phyloP scores from a whole-genome alignment of 352 stramenopile genomes.

The Phytophthora pisi region DNA sequence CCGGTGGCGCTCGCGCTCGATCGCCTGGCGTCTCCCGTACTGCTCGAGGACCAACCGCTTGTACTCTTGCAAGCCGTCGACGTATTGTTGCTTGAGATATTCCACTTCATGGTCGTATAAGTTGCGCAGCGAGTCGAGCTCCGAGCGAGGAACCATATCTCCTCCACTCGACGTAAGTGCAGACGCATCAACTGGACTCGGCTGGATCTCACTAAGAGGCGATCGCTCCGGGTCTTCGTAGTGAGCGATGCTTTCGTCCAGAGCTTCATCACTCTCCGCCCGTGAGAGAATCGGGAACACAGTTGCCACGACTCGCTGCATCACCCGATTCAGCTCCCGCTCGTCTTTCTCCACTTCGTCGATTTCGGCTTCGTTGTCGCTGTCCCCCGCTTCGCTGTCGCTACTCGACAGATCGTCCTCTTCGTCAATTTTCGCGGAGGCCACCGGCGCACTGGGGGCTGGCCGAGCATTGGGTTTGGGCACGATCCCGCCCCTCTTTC shows the following conservation, averaged over 20 bases:
- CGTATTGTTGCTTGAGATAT: constrained; percentile 64
- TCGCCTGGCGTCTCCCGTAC: constrained; percentile 60
- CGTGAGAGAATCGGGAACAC: constrained; percentile 47
- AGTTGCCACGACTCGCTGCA: constrained; percentile 56
- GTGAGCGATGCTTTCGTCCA: constrained; percentile 55
- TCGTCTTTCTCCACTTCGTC: constrained; percentile 54
- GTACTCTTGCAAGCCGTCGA: constrained; percentile 64
- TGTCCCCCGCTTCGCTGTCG: constrained; percentile 50
- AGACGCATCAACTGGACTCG: constrained; percentile 1
- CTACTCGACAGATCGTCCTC: constrained; percentile 60
- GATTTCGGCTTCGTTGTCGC: constrained; percentile 34
- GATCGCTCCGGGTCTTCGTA: constrained; percentile 51
- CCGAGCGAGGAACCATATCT: constrained; percentile 27
- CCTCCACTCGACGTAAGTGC: background rate
- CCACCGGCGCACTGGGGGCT: background rate
- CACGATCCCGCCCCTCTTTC: constrained; percentile 3
- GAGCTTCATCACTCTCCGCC: constrained; percentile 41
- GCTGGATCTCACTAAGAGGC: constrained; percentile 28
- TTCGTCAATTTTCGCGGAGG: constrained; percentile 16
- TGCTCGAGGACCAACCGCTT: constrained; percentile 77
- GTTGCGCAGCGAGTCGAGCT: constrained; percentile 49
- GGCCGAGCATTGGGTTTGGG: background rate
- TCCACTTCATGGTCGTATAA: constrained; percentile 50
- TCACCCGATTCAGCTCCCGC: constrained; percentile 45
- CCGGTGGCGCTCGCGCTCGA: constrained; percentile 62